Evolutionary conservation across 2,329 filamentous ascomycete genomes (phyloP).

Genomic region (Fusarium tjaetaba): DNA sequence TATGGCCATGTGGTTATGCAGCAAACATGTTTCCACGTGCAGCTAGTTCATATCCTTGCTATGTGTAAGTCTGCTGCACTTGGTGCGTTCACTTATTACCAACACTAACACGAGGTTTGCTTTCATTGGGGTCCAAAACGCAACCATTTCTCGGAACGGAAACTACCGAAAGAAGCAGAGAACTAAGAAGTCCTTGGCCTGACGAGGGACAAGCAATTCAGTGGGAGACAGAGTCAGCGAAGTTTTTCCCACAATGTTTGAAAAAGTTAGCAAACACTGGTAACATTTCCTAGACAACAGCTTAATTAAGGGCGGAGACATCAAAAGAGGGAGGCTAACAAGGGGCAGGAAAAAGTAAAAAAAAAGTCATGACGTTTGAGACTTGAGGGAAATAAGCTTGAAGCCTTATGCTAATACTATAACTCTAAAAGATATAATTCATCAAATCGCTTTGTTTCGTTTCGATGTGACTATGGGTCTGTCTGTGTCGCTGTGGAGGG

Average conservation of each 20-base stretch:
- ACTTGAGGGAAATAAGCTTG: slow-evolving; percentile 27
- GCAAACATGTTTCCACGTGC: slow-evolving; percentile 1
- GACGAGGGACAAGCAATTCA: slow-evolving; percentile 2
- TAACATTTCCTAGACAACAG: neutral
- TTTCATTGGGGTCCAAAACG: neutral
- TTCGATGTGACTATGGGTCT: neutral
- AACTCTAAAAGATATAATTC: slow-evolving; percentile 9
- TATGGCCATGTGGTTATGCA: slow-evolving; percentile 2
- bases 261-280: neutral
- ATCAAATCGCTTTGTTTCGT: slow-evolving; percentile 18
- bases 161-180: slow-evolving; percentile 14
- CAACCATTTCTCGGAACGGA: slow-evolving; percentile 21
- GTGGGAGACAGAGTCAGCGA: slow-evolving; percentile 5
- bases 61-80: neutral
- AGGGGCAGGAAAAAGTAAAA: slow-evolving; percentile 5
- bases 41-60: neutral
- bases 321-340: slow-evolving; percentile 1
- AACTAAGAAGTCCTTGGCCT: neutral
- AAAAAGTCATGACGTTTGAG: slow-evolving; percentile 34
- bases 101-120: neutral
- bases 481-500: neutral
- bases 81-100: neutral
- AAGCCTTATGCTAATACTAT: slow-evolving; percentile 2
- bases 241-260: neutral
- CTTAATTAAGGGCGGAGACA: neutral